Conservation (phyloP, 1,284 basidiomycete genomes). For the Pseudozyma sp. region DNA sequence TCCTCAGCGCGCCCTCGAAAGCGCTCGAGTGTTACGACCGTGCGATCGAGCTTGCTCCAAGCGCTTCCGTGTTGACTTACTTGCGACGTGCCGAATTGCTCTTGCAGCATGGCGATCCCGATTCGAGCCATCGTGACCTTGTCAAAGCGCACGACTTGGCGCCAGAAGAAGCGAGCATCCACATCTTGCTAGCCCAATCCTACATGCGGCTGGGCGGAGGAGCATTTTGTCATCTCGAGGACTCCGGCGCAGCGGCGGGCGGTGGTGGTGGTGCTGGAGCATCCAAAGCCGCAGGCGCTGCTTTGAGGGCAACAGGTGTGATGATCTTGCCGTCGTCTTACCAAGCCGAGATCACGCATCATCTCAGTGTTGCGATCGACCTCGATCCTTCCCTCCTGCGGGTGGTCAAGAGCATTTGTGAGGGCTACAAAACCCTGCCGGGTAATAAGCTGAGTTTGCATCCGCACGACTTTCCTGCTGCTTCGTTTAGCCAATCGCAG, state of each 20-base stretch:
- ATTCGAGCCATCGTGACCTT: constrained; percentile 59
- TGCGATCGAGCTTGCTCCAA: constrained; percentile 31
- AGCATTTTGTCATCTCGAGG: constrained; percentile 51
- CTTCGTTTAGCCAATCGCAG: constrained; percentile 23
- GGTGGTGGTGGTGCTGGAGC: constrained; percentile 3
- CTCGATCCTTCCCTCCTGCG: constrained; percentile 51
- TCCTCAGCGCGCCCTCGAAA: constrained; percentile 29
- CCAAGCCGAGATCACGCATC: constrained; percentile 59
- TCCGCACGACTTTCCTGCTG: constrained; percentile 13
- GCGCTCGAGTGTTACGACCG: constrained; percentile 43
- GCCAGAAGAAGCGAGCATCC: constrained; percentile 63
- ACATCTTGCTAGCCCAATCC: constrained; percentile 63
- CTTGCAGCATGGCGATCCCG: constrained; percentile 26
- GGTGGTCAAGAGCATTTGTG: constrained; percentile 53
- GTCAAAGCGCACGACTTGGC: constrained; percentile 55
- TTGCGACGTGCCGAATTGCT: constrained; percentile 36
- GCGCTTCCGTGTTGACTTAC: constrained; percentile 40
- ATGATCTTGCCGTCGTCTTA: constrained; percentile 35
- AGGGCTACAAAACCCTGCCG: constrained; percentile 44
- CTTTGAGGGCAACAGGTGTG: constrained; percentile 16
- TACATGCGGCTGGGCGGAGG: constrained; percentile 67
- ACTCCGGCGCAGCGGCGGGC: constrained; percentile 1
- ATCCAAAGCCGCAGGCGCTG: constrained; percentile 9
- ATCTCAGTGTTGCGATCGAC: constrained; percentile 59
- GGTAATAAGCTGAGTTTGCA: constrained; percentile 28